These are phyloP conservation scores for Ustilago loliicola DNA, from an alignment of 1,284 basidiomycete species.

Conservation along the genomic window DNA sequence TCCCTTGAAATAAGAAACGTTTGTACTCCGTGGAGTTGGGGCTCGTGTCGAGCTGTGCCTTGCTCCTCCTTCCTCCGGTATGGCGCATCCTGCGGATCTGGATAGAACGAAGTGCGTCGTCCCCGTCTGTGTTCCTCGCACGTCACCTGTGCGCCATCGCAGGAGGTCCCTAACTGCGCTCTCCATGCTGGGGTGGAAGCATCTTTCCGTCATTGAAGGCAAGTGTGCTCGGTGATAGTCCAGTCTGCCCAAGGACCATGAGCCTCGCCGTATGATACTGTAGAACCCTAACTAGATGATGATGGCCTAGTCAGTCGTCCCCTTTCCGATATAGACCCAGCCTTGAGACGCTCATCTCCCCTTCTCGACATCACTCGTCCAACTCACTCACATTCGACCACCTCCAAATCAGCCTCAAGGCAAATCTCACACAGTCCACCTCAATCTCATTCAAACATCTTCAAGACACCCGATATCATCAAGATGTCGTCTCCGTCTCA, in stretches of 20 bases:
- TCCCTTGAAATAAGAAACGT: not conserved
- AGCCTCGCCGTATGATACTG: too few species aligned
- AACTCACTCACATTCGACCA: not conserved
- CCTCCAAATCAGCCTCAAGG: not conserved
- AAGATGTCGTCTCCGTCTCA: conserved; percentile 24
- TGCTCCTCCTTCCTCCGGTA: not conserved
- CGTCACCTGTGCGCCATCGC: not conserved
- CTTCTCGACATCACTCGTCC: not conserved
- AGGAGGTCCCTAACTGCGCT: not conserved
- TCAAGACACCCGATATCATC: not conserved
- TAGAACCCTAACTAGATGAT: not conserved
- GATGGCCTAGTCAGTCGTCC: not conserved
- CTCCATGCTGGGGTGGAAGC: not conserved
- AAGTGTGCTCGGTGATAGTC: not conserved
- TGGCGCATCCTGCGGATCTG: not conserved
- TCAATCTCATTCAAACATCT: not conserved
- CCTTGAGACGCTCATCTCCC: not conserved
- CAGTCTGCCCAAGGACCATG: too few species aligned
- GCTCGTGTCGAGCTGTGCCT: conserved; percentile 1
- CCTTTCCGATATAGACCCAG: not conserved
- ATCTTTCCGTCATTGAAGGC: not conserved
- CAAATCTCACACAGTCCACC: not conserved
- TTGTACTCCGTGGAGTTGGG: not conserved
- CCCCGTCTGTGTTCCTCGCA: not conserved
- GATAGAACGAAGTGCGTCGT: not conserved